These are phyloP conservation scores for Solanum lycopersicoides DNA, from an alignment of 257 asterid species.

Conservation along the genomic window DNA sequence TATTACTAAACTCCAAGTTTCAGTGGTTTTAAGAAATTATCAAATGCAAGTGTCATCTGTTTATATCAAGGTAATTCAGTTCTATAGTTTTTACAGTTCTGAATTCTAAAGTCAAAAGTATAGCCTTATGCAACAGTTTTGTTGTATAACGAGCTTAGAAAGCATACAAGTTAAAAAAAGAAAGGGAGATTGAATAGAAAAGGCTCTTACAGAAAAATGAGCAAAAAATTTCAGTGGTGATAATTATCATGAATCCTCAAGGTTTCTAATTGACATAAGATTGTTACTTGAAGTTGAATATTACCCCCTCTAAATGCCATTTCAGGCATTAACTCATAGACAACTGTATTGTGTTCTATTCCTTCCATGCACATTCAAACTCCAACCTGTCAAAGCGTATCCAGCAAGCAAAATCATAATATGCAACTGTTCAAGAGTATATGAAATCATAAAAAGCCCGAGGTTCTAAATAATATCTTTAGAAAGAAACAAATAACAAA, in stretches of 20 bases:
- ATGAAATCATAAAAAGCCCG: not conserved
- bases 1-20: not conserved
- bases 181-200: not conserved
- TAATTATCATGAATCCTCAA: not conserved
- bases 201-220: not conserved
- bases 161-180: not conserved
- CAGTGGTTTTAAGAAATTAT: not conserved
- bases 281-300: too few relatives aligned
- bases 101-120: not conserved
- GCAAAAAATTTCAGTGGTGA: not conserved
- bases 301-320: too few relatives aligned
- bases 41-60: not conserved
- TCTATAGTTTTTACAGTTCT: not conserved
- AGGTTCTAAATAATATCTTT: not conserved
- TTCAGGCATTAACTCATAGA: slow-evolving; percentile 89
- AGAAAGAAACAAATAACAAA: not conserved
- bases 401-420: not conserved
- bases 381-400: slow-evolving; percentile 50
- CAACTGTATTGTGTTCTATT: slow-evolving; percentile 91
- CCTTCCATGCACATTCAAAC: slow-evolving; percentile 99
- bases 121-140: not conserved
- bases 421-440: not conserved
- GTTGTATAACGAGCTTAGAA: not conserved
- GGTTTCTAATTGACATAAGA: too few relatives aligned
- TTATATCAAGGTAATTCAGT: not conserved